Base-by-base conservation (phyloP, 2,329 filamentous ascomycete species). In the Trichocomaceae sp. region DNA sequence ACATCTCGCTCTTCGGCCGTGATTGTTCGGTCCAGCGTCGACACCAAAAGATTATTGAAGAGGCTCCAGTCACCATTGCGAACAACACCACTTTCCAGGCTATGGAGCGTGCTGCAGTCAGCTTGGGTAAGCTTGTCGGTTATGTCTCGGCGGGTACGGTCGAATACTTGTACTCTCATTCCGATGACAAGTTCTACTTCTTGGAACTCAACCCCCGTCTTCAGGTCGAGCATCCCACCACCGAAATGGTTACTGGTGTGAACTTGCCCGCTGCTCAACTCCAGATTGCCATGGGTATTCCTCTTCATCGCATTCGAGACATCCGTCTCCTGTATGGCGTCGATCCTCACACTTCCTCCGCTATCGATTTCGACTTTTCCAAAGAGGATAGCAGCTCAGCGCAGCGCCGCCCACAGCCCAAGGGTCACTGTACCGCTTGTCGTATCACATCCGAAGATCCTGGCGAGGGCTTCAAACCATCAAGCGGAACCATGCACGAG, bases 41-140 rank as follows among this genome's bases (percentile, higher is more conserved):
- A 72, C 95, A 99, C 76, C 95, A 99, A 75, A 99, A 99, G 81
- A 99, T 99, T 73, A 99, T 99, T 61, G 93, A 99, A 74, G 93
- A 99, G 75, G 93, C 93, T 5, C 93, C 93, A 37, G 95, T 97
- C 62, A 99, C 93, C 37, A 95, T 99, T 62, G 95, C 93, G 52
- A 93, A 90, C 73, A 78, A 84, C 48, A 79, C 83, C 60, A 96
- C 91, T 50, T 99, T 99, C 84, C 86, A 87, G 70, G 85, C 86
- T 55, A 99, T 99, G 93, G 95, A 97, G 77, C 86, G 91, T 65
- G 92, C 93, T 44, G 93, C 93, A 47, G 93, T 99, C 47, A 89
- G 93, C 64, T 83, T 99, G 35, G 93, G 93, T 66, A 87, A 84
- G 70, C 83, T 99, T 41, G 93, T 99, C 69, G 93, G 93, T 64